Evolutionary conservation across 208 protist genomes (phyloP).

Genomic region (Wallacemonas rigidus): DNA sequence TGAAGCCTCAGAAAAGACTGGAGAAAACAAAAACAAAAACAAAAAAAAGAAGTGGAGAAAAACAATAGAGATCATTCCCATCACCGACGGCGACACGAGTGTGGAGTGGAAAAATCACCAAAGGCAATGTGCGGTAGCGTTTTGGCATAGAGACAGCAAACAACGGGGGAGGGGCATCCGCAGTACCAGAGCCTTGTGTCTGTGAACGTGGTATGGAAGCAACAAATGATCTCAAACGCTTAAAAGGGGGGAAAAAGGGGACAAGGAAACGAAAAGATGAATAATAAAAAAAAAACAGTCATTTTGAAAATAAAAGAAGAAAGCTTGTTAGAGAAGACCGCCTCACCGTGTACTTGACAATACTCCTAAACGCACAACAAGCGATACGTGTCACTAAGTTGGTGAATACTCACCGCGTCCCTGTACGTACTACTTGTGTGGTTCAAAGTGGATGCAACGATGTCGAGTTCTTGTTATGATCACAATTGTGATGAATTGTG

Average conservation of each 20-base stretch:
- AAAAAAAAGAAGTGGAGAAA: neutral
- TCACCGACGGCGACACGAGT: neutral
- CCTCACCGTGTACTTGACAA: neutral
- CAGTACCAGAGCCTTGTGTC: neutral
- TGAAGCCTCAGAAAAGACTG: neutral
- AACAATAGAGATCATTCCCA: neutral
- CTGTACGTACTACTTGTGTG: too few species aligned
- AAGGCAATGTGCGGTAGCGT: neutral
- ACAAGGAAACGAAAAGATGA: neutral
- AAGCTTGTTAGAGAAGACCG: neutral
- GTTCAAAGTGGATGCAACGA: too few species aligned
- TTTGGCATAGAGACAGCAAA: conserved; percentile 6
- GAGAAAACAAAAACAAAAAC: neutral
- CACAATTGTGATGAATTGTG: too few species aligned
- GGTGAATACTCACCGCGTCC: too few species aligned
- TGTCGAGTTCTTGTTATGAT: too few species aligned
- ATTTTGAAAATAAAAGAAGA: neutral
- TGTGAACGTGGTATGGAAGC: neutral
- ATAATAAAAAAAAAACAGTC: neutral
- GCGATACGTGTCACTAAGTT: too few species aligned
- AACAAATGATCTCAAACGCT: conserved; percentile 15
- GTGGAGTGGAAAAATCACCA: neutral
- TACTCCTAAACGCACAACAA: neutral
- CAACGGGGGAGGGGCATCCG: conserved; percentile 12
- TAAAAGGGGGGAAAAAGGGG: conserved; percentile 7